Base-by-base conservation (phyloP, 2,329 filamentous ascomycete genomes). In the Xylariaceae sp. region DNA sequence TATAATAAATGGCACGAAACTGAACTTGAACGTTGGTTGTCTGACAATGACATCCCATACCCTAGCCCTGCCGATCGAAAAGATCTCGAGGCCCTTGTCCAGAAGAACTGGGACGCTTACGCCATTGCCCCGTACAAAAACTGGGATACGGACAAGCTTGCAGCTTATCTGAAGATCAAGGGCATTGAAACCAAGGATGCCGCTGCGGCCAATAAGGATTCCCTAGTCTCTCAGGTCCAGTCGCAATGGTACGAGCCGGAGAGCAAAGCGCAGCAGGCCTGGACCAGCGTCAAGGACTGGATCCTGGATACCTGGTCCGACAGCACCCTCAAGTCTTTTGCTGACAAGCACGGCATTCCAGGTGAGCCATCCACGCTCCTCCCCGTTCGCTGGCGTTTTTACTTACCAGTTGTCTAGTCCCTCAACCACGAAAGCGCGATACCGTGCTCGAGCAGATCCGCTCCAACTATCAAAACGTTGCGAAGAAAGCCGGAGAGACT, bases 1-100 rank as follows among this genome's bases (percentile, higher is more conserved):
- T 97, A 97, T 80, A 96, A 97, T 76, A 96, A 94, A 72, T 99
- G 94, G 94, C 92, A 97, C 67, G 87, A 97, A 78, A 95, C 89
- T 19, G 94, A 99, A 79, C 84, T 99, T 29, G 92, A 99, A 76
- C 84, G 92, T 67, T 99, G 94, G 94, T 84, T 99, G 47, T 88
- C 88, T 29, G 94, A 99, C 70, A 82, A 97, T 74, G 84, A 92
- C 70, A 80, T 99, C 54, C 90, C 92, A 9, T 91, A 96, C 71
- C 91, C 94, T n/a, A 86, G 84, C 10, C 84, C 92, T 10, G 85
- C 92, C 46, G 91, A 96, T 73, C 90, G 94, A 67, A 95, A 94
- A 74, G 90, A 96, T 62, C 85, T 99, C n/a, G 88, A 96, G 74
- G 85, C 85, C 58, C 76, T 95, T n/a, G 87, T 97, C 60, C 86